These are phyloP conservation scores for Cryptococcus jaspeensis DNA, from an alignment of 1,284 basidiomycete genomes.

Conservation along the genomic window DNA sequence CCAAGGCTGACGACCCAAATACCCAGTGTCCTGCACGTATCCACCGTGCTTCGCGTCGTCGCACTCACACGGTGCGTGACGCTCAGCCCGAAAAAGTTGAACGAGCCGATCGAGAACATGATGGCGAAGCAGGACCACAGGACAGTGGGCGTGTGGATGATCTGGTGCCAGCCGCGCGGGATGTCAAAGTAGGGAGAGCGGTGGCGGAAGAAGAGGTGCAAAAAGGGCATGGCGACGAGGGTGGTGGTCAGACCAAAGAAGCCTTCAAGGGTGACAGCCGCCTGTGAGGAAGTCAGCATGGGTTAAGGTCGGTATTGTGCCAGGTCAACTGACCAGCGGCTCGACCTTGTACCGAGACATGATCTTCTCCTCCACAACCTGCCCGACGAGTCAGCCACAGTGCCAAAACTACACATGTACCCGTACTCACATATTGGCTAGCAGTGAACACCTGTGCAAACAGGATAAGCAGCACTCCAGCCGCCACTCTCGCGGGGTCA, in stretches of 20 bases:
- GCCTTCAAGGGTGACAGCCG: slow-evolving; percentile 93
- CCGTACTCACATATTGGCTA: slow-evolving; percentile 41
- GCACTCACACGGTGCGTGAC: slow-evolving; percentile 89
- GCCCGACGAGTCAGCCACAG: slow-evolving; percentile 1
- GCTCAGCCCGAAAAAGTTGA: slow-evolving; percentile 93
- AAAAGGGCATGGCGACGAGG: slow-evolving; percentile 45
- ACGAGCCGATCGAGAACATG: slow-evolving; percentile 80
- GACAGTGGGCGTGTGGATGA: slow-evolving; percentile 74
- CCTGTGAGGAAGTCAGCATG: slow-evolving; percentile 20
- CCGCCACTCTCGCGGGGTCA: slow-evolving; percentile 47
- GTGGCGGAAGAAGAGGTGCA: slow-evolving; percentile 58
- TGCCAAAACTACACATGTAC: not conserved
- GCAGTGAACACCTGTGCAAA: slow-evolving; percentile 84
- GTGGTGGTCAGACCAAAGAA: slow-evolving; percentile 78
- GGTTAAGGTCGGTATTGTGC: not conserved
- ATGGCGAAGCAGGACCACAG: slow-evolving; percentile 74
- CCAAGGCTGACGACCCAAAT: slow-evolving; percentile 74
- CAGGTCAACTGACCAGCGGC: slow-evolving; percentile 60
- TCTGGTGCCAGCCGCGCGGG: slow-evolving; percentile 83
- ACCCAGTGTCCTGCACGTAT: slow-evolving; percentile 91
- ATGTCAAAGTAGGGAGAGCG: slow-evolving; percentile 88
- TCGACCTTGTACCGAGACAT: slow-evolving; percentile 82
- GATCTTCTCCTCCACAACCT: slow-evolving; percentile 92
- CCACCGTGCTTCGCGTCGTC: slow-evolving; percentile 83
- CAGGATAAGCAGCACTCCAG: slow-evolving; percentile 81